A percentile compares a stretch with the other conserved stretches of the same genome.
These are phyloP conservation scores for Blastocystis sp. DNA, from an alignment of 352 stramenopile genomes.

Conservation along the genomic window DNA sequence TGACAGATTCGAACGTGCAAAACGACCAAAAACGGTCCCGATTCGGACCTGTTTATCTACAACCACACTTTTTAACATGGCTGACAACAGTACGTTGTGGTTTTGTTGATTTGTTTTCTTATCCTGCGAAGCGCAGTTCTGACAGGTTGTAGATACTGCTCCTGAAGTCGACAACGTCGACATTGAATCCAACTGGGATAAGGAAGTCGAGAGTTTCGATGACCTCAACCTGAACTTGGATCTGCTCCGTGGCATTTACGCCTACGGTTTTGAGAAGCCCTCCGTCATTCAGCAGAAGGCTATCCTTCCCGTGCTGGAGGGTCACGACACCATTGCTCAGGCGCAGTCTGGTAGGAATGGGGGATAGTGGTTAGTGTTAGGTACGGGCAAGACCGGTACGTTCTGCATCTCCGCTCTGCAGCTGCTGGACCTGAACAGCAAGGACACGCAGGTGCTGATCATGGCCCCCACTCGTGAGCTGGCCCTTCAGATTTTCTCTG, in stretches of 20 bases:
- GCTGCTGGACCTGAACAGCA: constrained; percentile 89
- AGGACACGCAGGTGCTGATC: constrained; percentile 95
- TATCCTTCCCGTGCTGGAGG: constrained; percentile 94
- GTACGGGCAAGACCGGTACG: constrained; percentile 96
- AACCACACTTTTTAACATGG: constrained; percentile 50
- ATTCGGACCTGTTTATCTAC: constrained; percentile 1
- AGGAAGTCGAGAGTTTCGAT: constrained; percentile 95
- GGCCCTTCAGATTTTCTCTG: constrained; percentile 90
- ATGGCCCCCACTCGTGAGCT: constrained; percentile 97
- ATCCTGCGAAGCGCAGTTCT: background rate
- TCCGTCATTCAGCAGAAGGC: constrained; percentile 96
- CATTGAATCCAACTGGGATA: constrained; percentile 96
- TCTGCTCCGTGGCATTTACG: constrained; percentile 97
- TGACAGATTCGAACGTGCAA: constrained; percentile 18
- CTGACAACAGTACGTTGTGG: constrained; percentile 56
- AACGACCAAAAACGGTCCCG: background rate
- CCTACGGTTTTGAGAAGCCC: constrained; percentile 99
- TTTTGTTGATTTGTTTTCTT: background rate
- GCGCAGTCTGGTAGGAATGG: constrained; percentile 86
- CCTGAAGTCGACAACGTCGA: constrained; percentile 84
- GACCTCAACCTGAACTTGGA: constrained; percentile 95
- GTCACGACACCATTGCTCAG: constrained; percentile 96
- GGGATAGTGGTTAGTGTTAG: constrained; percentile 71
- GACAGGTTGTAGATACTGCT: constrained; percentile 25
- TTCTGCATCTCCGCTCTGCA: constrained; percentile 97